phyloP scores from a whole-genome alignment of 192 early-diverging fungal species.

The Coemansia sp. region DNA sequence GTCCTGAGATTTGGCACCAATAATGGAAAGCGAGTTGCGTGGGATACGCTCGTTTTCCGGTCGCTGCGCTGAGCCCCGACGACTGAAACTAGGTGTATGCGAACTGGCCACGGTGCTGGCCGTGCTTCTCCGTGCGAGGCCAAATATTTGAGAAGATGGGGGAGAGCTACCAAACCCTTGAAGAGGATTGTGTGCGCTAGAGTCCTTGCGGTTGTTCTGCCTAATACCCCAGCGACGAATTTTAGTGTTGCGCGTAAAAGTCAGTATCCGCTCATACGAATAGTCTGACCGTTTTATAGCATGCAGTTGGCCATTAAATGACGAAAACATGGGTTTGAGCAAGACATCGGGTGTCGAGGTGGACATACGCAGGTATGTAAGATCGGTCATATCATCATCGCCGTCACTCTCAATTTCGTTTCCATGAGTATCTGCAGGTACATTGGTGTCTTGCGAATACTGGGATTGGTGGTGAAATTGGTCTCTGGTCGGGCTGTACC shows the following conservation, averaged over 20 bases:
- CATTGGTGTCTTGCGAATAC: too few species aligned
- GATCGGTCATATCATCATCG: background rate
- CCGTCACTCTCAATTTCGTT: too few species aligned
- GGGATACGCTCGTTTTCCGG: background rate
- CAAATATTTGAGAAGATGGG: background rate
- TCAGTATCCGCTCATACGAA: slow-evolving; percentile 29
- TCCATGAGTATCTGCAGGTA: too few species aligned
- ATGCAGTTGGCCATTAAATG: slow-evolving; percentile 9
- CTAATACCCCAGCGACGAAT: slow-evolving; percentile 11
- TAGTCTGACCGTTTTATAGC: slow-evolving; percentile 20
- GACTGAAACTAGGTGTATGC: background rate
- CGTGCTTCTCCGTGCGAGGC: background rate
- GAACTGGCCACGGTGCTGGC: background rate
- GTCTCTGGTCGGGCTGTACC: background rate
- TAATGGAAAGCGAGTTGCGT: background rate
- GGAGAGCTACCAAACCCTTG: too few species aligned
- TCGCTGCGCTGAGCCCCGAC: background rate
- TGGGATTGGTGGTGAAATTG: background rate
- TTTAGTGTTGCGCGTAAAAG: slow-evolving; percentile 26
- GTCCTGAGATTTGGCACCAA: background rate
- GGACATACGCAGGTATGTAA: background rate
- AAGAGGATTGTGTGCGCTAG: too few species aligned
- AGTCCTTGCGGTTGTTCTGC: background rate
- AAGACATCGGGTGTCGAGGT: slow-evolving; percentile 30
- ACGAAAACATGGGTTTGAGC: slow-evolving; percentile 12